Evolutionary conservation across 208 protist genomes (phyloP), one percentile per base, ranked within the genome.

Genomic region (Balamuthia mandrillaris): DNA sequence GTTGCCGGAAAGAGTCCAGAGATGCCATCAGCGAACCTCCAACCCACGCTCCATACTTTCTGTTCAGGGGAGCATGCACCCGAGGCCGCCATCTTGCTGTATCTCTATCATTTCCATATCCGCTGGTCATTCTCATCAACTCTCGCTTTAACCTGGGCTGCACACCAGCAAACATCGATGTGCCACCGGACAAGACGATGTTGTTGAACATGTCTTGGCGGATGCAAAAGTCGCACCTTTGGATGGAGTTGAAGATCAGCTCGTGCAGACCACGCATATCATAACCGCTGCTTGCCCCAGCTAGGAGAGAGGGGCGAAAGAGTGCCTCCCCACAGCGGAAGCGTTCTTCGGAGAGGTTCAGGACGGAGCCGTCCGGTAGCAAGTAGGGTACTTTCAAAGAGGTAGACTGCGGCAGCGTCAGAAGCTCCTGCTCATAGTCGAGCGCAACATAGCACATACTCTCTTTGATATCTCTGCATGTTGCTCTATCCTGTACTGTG

Each of bases 361-460:
- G 95, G 93, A 89, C 93, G 95, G 96, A 82, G 96, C 92, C 86
- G 92, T 95, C 52, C 92, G 92, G 78, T 96, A 94, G 88, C 96
- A 97, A 82, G 96, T 95, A 90, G 95, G 95, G 77, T 68, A 91
- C 97, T 94, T 84, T 56, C 35, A 65, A 31, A 56, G 52, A 29
- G 10, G 77, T 70, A 5, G 77, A 84, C 4, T 21, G 45, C 33
- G 77, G 51, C 39, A 89, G 89, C 3, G 61, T 90, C 68, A 93
- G 91, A 95, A 98, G 97, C 84, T 98, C 96, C 83, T 96, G 91
- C 74, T 98, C 96, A 66, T 97, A 99, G 92, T 99, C 97, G 3
- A 90, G 44, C 9, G 88, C 79, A 37, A 89, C 86, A 70, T 87
- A 88, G 37, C 51, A 27, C 47, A 88, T 49, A 49, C 91, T 91